A percentile compares a stretch with the other conserved stretches of the same genome.
Conservation (phyloP, 805 yeast genomes). For the Zygosaccharomyces lentus region DNA sequence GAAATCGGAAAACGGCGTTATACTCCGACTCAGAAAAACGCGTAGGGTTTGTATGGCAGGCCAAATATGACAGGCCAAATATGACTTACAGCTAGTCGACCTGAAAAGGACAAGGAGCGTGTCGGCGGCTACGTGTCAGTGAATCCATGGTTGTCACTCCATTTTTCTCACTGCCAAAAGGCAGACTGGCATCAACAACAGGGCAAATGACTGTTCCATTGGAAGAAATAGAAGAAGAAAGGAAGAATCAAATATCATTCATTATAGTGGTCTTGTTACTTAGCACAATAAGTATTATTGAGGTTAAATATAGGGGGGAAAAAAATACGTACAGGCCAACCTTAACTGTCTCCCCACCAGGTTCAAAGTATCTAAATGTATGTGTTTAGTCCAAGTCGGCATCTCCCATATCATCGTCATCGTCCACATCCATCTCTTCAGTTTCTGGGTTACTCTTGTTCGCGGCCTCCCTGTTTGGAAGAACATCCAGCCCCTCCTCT, state of each 20-base stretch:
- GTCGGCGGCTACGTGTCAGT: neutral
- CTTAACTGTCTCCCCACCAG: too few relatives aligned
- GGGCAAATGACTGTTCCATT: too few relatives aligned
- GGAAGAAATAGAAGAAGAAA: too few relatives aligned
- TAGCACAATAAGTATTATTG: too few relatives aligned
- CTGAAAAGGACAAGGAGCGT: neutral
- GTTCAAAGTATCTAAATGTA: neutral
- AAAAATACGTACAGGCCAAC: slow-evolving; percentile 3
- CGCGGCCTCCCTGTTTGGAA: slow-evolving; percentile 77
- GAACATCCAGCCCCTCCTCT: slow-evolving; percentile 66
- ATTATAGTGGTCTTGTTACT: neutral
- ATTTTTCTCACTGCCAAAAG: too few relatives aligned
- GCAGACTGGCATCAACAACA: too few relatives aligned
- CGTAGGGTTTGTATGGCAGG: neutral
- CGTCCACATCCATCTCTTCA: slow-evolving; percentile 50
- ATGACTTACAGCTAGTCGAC: neutral
- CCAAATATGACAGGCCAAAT: neutral
- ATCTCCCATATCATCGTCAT: slow-evolving; percentile 33
- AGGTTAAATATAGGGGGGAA: neutral
- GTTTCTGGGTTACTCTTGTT: slow-evolving; percentile 56
- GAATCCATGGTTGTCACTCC: too few relatives aligned
- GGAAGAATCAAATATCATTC: too few relatives aligned
- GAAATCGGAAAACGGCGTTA: neutral
- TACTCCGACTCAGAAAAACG: neutral
- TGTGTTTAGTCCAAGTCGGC: slow-evolving; percentile 15